Conservation (phyloP, 1,284 basidiomycete genomes). For the Malassezia sp. region DNA sequence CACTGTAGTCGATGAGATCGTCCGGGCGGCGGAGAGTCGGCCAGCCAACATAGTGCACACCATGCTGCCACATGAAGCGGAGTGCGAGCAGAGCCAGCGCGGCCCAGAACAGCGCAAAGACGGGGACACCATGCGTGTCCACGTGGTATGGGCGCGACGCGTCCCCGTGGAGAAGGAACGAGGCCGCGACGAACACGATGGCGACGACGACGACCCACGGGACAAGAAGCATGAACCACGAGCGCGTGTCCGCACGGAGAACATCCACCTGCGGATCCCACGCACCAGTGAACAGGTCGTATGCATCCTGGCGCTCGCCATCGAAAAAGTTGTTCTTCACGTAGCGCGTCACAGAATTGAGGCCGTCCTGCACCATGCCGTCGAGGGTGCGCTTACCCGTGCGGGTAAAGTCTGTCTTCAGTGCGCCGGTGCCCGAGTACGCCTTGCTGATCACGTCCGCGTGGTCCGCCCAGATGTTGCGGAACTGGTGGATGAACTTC, state of each 20-base stretch:
- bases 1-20: conserved; percentile 31
- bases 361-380: conserved; percentile 72
- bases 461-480: conserved; percentile 96
- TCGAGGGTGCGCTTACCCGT: conserved; percentile 74
- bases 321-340: conserved; percentile 96
- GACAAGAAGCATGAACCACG: conserved; percentile 68
- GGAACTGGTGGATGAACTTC: conserved; percentile 59
- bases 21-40: conserved; percentile 39
- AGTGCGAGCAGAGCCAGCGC: conserved; percentile 19
- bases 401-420: conserved; percentile 89
- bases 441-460: conserved; percentile 81
- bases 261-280: conserved; percentile 61
- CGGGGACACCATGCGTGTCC: conserved; percentile 5
- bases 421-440: conserved; percentile 85
- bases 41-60: conserved; percentile 43
- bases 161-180: conserved; percentile 23
- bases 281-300: conserved; percentile 77
- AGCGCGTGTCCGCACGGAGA: conserved; percentile 65
- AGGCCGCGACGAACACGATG: conserved; percentile 51
- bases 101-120: conserved; percentile 26
- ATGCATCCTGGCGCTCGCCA: conserved; percentile 62
- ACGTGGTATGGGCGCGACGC: conserved; percentile 11
- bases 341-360: conserved; percentile 77
- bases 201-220: conserved; percentile 73
- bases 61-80: conserved; percentile 34